Percentiles rank a stretch among this genome's conserved stretches.
Evolutionary conservation across 176 grass and related monocot genomes (phyloP).

Genomic region (Thinopyrum elongatum): DNA sequence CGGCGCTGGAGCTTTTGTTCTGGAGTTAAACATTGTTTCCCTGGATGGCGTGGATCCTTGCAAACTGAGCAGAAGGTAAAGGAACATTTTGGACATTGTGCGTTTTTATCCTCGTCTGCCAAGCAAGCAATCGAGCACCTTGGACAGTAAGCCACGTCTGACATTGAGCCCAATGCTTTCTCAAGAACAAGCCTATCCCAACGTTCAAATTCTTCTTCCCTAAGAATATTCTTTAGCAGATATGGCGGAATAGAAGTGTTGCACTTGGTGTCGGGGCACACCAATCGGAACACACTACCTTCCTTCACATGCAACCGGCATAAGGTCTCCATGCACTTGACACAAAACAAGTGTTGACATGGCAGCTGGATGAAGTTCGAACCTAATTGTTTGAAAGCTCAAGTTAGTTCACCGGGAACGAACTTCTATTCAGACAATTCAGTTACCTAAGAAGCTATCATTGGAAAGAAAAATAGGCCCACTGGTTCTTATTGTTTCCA

Average conservation of each 20-base stretch:
- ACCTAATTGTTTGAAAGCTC: constrained; percentile 4
- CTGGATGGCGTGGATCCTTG: constrained; percentile 41
- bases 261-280: constrained; percentile 51
- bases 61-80: constrained; percentile 52
- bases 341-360: constrained; percentile 27
- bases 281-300: constrained; percentile 33
- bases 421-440: background rate
- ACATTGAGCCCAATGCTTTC: constrained; percentile 52
- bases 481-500: background rate
- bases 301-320: constrained; percentile 40
- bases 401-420: background rate
- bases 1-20: background rate
- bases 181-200: constrained; percentile 54
- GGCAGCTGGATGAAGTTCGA: constrained; percentile 31
- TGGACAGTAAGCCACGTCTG: constrained; percentile 55
- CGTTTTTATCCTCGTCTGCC: constrained; percentile 44
- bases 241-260: constrained; percentile 36
- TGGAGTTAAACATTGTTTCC: background rate
- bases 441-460: background rate
- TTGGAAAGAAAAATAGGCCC: background rate
- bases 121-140: constrained; percentile 53
- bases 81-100: constrained; percentile 44
- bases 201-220: constrained; percentile 46
- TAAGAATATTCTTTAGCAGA: constrained; percentile 41
- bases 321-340: constrained; percentile 29